phyloP scores from a whole-genome alignment of 805 yeast genomes.

The Blastobotrys robertii region DNA sequence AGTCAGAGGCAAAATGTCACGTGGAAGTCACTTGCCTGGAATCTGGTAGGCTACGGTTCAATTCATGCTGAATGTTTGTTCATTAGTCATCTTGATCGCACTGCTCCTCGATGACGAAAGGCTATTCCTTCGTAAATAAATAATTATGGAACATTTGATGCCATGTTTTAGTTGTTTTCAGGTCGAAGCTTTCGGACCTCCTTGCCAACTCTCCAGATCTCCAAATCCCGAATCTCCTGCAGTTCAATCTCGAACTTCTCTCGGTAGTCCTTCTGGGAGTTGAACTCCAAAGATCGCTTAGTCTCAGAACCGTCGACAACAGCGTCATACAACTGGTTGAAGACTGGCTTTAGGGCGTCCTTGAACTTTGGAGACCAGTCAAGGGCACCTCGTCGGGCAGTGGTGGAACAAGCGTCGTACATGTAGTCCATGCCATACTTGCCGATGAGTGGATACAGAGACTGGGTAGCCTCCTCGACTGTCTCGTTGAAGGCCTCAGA shows the following conservation, averaged over 20 bases:
- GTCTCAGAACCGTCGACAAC: slow-evolving; percentile 97
- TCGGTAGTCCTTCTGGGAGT: slow-evolving; percentile 97
- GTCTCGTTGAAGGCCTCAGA: slow-evolving; percentile 99
- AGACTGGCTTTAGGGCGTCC: slow-evolving; percentile 97
- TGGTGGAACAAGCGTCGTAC: slow-evolving; percentile 99
- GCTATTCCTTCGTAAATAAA: too few relatives aligned
- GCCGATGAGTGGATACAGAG: slow-evolving; percentile 97
- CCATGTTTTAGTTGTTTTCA: slow-evolving; percentile 71
- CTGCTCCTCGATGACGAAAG: too few relatives aligned
- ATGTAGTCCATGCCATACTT: slow-evolving; percentile 99
- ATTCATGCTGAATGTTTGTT: not conserved
- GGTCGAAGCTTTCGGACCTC: slow-evolving; percentile 99
- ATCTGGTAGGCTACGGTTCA: too few relatives aligned
- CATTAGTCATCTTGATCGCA: too few relatives aligned
- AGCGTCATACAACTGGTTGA: slow-evolving; percentile 89
- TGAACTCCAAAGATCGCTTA: slow-evolving; percentile 95
- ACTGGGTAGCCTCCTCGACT: slow-evolving; percentile 99
- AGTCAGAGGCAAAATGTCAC: too few relatives aligned
- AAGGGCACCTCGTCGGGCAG: slow-evolving; percentile 99
- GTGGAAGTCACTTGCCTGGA: too few relatives aligned
- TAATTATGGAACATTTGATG: too few relatives aligned
- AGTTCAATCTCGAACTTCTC: slow-evolving; percentile 91
- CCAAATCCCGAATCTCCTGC: slow-evolving; percentile 88
- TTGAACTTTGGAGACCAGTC: slow-evolving; percentile 99
- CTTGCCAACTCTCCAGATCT: slow-evolving; percentile 99